Conservation (phyloP, 2,329 filamentous ascomycete genomes). For the Aspergillus pseudoviridinutans region DNA sequence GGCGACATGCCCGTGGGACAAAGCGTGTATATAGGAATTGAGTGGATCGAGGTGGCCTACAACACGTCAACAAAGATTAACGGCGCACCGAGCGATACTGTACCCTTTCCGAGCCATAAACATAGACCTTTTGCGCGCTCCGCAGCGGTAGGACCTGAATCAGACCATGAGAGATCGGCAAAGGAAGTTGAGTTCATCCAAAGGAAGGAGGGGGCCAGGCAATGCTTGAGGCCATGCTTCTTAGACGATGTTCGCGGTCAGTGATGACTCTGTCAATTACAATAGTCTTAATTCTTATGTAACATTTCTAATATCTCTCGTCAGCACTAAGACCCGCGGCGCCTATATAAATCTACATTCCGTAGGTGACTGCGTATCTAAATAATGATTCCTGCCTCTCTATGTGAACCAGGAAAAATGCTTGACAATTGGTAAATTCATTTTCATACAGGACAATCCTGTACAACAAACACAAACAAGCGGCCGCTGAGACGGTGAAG, state of each 20-base stretch:
- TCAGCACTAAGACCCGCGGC: neutral
- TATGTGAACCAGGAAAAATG: neutral
- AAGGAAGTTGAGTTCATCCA: neutral
- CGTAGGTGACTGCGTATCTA: neutral
- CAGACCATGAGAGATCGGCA: neutral
- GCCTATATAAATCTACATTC: neutral
- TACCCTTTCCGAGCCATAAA: neutral
- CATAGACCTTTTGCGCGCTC: neutral
- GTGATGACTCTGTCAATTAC: neutral
- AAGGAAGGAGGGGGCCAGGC: neutral
- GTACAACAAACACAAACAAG: neutral
- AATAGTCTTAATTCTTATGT: neutral
- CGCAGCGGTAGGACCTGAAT: neutral
- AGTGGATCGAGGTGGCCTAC: slow-evolving; percentile 42
- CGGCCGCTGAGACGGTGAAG: neutral
- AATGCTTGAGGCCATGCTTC: slow-evolving; percentile 7
- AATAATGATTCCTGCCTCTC: neutral
- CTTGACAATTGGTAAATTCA: neutral
- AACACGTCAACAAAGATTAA: slow-evolving; percentile 26
- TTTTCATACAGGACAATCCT: neutral
- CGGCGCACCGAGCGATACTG: neutral
- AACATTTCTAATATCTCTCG: neutral
- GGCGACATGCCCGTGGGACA: slow-evolving; percentile 38
- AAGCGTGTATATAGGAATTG: slow-evolving; percentile 36
- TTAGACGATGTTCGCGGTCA: slow-evolving; percentile 8